Base-by-base conservation (phyloP, 768 basidiomycete genomes). In the Roridomyces roridus region DNA sequence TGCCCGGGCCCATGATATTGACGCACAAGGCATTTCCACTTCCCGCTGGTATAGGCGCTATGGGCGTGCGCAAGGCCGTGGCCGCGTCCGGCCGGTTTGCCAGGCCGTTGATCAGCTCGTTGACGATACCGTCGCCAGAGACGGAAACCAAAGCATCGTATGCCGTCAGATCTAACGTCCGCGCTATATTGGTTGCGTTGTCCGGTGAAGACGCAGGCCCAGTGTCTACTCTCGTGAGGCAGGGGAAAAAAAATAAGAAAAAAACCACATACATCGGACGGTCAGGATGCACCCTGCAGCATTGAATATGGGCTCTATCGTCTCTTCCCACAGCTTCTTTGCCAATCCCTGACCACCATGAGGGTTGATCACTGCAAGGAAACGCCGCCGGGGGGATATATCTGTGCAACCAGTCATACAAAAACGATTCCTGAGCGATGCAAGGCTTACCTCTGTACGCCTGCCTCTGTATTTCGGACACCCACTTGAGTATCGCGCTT, bases 101-200 rank as follows among this genome's bases (percentile, higher is more conserved):
- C 26, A 86, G 76, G 1, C 86, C 86, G 59, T 87, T 87, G 61
- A 85, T 43, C 20, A 85, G 72, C 62, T 87, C 86, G 66, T 85
- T 80, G 10, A 84, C 59, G 42, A 85, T 77, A 15, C 86, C 86
- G 56, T 87, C 86, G 1, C 86, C 86, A 0, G 85, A 86, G 42
- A 87, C 67, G 28, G 78, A 44, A 40, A 84, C 77, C 42, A 87
- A 54, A 2, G 83, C 84, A 28, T 87, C 85, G 49, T 76, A 85
- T 2, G 70, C 68, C 21, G 41, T 11, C 8, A 85, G 72, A 3
- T 69, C 62, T 43, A 86, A 64, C 18, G 71, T 67, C 17, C 72
- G 70, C 1, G 68, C 77, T 41, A 86, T 68, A 8, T 80, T 75
- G 15, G 55, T 39, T 11, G 82, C 85, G 66, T 87, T 84, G 5